These are phyloP conservation scores for Allium sativum DNA, from an alignment of 106 monocot genomes.

Conservation along the genomic window DNA sequence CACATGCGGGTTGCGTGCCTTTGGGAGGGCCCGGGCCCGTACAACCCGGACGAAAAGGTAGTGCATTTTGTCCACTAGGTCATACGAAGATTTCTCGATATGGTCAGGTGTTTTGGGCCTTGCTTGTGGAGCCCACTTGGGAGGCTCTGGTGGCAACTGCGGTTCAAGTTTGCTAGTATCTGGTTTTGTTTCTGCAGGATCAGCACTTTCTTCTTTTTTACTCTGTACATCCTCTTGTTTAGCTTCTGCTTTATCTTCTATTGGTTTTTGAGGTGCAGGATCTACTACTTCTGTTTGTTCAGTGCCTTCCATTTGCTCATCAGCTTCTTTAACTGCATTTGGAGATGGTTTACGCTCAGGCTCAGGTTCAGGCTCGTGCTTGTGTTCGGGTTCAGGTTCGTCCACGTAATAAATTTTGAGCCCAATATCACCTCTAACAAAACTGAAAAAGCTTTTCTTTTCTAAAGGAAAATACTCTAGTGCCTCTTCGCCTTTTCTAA, in stretches of 20 bases:
- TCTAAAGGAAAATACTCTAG: conserved; percentile 63
- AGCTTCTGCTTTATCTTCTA: too few relatives aligned
- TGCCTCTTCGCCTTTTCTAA: conserved; percentile 77
- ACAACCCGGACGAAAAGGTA: conserved; percentile 81
- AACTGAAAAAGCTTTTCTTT: conserved; percentile 82
- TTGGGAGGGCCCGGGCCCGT: conserved; percentile 50
- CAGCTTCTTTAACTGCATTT: neutral
- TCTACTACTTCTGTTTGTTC: too few relatives aligned
- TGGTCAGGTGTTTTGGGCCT: conserved; percentile 4
- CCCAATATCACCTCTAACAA: conserved; percentile 69
- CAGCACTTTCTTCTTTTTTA: neutral
- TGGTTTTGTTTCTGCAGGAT: neutral
- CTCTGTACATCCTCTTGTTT: too few relatives aligned
- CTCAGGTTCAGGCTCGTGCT: conserved; percentile 4
- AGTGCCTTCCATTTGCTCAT: neutral
- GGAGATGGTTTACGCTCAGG: too few relatives aligned
- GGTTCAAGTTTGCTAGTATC: neutral
- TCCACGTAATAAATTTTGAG: conserved; percentile 60
- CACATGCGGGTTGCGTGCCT: conserved; percentile 39
- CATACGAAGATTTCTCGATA: conserved; percentile 44
- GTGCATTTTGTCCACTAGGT: conserved; percentile 88
- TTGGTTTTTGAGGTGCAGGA: too few relatives aligned
- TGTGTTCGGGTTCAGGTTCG: conserved; percentile 26
- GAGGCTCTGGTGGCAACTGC: neutral
- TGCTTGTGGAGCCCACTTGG: neutral